Base-by-base conservation (phyloP, 495 filamentous ascomycete species). In the Trichoderma virens region DNA sequence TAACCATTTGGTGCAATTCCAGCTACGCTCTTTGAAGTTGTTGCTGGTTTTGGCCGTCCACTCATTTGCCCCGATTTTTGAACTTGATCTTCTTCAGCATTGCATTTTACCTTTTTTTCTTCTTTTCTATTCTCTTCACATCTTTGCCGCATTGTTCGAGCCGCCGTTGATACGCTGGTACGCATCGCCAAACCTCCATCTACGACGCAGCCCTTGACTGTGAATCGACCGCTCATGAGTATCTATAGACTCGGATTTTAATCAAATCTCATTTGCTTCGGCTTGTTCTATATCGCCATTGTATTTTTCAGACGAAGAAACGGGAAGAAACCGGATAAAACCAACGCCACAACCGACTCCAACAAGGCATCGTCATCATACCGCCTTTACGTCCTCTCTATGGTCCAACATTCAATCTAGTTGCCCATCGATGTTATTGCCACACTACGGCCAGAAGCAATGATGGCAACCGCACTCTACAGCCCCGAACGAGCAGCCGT, bases 381-480 rank as follows among this genome's bases (percentile, higher is more conserved):
- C 8, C 51, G 28, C 51, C 28, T 13, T 16, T n/a, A 28, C 25
- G 51, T 16, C 51, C 25, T 28, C 31, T 23, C 27, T 62, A 62
- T 62, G 61, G 25, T 62, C 27, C 9, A 43, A 5, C 61, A n/a
- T 13, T 11, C 61, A 30, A 41, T 62, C 67, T 73, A 75, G 71
- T 73, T 74, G 71, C 56, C 69, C 68, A 65, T 74, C 71, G 64
- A 65, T 75, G 75, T 70, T 75, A 68, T 66, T 74, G 78, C 78
- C 76, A 76, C 74, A 69, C 75, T 68, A 74, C 78, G 78, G 78
- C 76, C 75, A 75, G 71, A 72, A 74, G 77, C 68, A 71, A 67
- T 45, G 59, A 81, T 79, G 78, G 78, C 78, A 66, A 72, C 77
- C 65, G 71, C 73, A 70, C 51, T 56, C 51, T 65, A 73, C 61